Evolutionary conservation across 2,329 filamentous ascomycete genomes (phyloP).

Genomic region (Byssochlamys sp.): DNA sequence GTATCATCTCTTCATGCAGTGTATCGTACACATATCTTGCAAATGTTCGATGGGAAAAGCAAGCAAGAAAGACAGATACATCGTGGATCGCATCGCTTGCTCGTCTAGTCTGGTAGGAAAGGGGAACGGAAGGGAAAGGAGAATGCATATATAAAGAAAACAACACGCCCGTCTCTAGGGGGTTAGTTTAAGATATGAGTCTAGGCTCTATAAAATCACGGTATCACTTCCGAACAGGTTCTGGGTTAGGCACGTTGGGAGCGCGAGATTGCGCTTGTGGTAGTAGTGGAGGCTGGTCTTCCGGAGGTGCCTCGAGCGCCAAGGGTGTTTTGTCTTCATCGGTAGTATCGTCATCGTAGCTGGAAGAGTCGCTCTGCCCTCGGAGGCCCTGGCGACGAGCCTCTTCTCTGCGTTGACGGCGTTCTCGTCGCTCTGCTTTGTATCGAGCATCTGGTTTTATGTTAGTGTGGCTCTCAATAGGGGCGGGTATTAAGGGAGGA

Average conservation of each 20-base stretch:
- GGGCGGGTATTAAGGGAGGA: neutral
- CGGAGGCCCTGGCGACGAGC: conserved; percentile 26
- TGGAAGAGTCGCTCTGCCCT: conserved; percentile 20
- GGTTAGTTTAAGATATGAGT: neutral
- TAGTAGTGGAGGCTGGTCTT: conserved; percentile 4
- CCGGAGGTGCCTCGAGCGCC: conserved; percentile 23
- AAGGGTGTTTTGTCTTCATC: conserved; percentile 19
- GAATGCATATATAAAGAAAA: neutral
- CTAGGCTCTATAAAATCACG: neutral
- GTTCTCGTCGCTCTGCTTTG: conserved; percentile 26
- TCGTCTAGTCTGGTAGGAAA: neutral
- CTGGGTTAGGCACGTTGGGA: neutral
- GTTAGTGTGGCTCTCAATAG: neutral
- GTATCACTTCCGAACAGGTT: neutral
- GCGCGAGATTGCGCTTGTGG: neutral
- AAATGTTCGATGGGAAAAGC: neutral
- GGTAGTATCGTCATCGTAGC: conserved; percentile 23
- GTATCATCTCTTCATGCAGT: neutral
- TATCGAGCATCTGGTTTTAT: conserved; percentile 23
- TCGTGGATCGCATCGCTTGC: neutral
- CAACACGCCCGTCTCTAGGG: neutral
- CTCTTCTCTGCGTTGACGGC: conserved; percentile 35
- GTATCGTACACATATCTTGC: neutral
- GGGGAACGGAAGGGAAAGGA: neutral
- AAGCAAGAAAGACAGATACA: neutral